These are phyloP conservation scores for Inonotus obliquus DNA, from an alignment of 1,284 basidiomycete species.

Conservation along the genomic window DNA sequence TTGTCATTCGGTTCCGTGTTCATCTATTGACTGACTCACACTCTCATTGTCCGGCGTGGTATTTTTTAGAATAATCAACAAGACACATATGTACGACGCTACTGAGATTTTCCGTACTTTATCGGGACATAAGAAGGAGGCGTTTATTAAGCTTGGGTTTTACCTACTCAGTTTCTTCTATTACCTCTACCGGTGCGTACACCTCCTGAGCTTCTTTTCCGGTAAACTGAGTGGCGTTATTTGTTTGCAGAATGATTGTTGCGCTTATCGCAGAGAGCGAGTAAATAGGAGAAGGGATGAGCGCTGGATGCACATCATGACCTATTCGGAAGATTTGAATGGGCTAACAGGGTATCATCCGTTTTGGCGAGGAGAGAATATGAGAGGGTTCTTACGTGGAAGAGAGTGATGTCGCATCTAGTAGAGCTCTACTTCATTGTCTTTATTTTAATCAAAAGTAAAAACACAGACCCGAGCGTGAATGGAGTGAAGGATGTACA, in stretches of 20 bases:
- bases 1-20: neutral
- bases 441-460: neutral
- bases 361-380: neutral
- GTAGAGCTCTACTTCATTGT: neutral
- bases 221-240: neutral
- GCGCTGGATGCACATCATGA: neutral
- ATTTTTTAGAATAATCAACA: constrained; percentile 75
- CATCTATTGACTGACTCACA: neutral
- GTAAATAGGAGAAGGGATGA: constrained; percentile 14
- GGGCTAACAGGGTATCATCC: neutral
- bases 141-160: constrained; percentile 94
- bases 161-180: constrained; percentile 96
- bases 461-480: neutral
- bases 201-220: constrained; percentile 2
- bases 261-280: constrained; percentile 33
- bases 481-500: constrained; percentile 18
- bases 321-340: neutral
- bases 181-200: constrained; percentile 86
- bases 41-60: neutral
- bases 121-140: constrained; percentile 93
- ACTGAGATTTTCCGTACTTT: constrained; percentile 99
- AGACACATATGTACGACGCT: constrained; percentile 98
- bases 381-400: too few species aligned
- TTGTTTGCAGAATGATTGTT: constrained; percentile 31
- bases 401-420: neutral